Conservation (phyloP, 768 basidiomycete species). For the Trametes villosa region DNA sequence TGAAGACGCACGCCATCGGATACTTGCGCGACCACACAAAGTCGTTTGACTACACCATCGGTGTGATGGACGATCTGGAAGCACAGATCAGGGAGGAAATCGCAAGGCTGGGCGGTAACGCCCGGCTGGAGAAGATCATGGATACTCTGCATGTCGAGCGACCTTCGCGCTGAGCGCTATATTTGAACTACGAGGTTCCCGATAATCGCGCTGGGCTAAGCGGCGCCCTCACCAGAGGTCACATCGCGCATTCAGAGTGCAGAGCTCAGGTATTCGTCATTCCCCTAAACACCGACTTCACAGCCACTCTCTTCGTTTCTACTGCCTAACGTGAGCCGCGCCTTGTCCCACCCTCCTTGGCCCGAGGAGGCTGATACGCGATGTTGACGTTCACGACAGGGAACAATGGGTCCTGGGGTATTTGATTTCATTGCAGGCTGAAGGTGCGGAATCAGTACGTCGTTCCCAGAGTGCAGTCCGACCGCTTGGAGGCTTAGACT, state of each 20-base stretch:
- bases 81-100: conserved; percentile 72
- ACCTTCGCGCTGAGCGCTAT: not conserved
- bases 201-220: too few relatives aligned
- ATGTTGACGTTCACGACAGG: not conserved
- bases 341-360: too few relatives aligned
- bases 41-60: conserved; percentile 86
- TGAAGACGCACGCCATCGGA: conserved; percentile 79
- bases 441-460: too few relatives aligned
- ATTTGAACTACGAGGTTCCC: not conserved
- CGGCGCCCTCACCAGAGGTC: too few relatives aligned
- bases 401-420: not conserved
- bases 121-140: conserved; percentile 59
- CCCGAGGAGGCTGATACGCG: too few relatives aligned
- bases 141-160: conserved; percentile 36
- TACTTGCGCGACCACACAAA: conserved; percentile 77
- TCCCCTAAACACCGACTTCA: too few relatives aligned
- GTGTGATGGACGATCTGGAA: conserved; percentile 70
- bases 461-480: too few relatives aligned
- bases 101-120: conserved; percentile 75
- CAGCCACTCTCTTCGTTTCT: too few relatives aligned
- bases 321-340: too few relatives aligned
- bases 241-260: too few relatives aligned
- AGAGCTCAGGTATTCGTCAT: too few relatives aligned
- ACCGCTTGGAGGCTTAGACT: too few relatives aligned
- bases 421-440: not conserved